A percentile compares a stretch with the other conserved stretches of the same genome.
Conservation (phyloP, 768 basidiomycete species). For the Favolaschia claudopus region DNA sequence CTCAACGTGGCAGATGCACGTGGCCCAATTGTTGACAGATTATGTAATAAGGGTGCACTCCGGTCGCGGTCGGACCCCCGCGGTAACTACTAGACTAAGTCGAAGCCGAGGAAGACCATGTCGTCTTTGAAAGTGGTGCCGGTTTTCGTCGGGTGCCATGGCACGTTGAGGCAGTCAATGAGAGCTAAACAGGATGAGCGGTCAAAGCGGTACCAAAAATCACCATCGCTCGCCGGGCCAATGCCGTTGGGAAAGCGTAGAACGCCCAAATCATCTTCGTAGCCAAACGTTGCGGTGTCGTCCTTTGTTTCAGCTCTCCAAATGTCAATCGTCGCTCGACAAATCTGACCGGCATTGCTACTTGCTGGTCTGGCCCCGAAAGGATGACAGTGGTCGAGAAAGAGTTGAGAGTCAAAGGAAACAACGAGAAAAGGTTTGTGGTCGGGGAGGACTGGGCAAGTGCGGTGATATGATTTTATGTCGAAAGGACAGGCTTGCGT, state of each 20-base stretch:
- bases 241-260: not conserved
- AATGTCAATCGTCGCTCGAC: slow-evolving; percentile 26
- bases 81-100: too few relatives aligned
- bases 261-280: slow-evolving; percentile 28
- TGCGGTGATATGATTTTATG: slow-evolving; percentile 32
- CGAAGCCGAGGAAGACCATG: slow-evolving; percentile 38
- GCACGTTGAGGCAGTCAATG: slow-evolving; percentile 28
- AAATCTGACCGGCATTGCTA: slow-evolving; percentile 31
- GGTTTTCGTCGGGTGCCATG: slow-evolving; percentile 35
- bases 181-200: slow-evolving; percentile 3
- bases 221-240: not conserved
- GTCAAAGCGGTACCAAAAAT: slow-evolving; percentile 20
- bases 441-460: slow-evolving; percentile 22
- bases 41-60: too few relatives aligned
- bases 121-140: slow-evolving; percentile 24
- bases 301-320: not conserved
- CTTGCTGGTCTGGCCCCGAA: slow-evolving; percentile 29
- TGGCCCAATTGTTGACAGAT: too few relatives aligned
- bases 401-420: slow-evolving; percentile 11
- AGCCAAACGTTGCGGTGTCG: slow-evolving; percentile 6
- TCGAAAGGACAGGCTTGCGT: slow-evolving; percentile 32
- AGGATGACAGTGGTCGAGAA: slow-evolving; percentile 30
- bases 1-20: too few relatives aligned
- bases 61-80: too few relatives aligned
- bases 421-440: slow-evolving; percentile 32